Base-by-base conservation (phyloP, 2,329 filamentous ascomycete genomes). In the Zalaria sp. region DNA sequence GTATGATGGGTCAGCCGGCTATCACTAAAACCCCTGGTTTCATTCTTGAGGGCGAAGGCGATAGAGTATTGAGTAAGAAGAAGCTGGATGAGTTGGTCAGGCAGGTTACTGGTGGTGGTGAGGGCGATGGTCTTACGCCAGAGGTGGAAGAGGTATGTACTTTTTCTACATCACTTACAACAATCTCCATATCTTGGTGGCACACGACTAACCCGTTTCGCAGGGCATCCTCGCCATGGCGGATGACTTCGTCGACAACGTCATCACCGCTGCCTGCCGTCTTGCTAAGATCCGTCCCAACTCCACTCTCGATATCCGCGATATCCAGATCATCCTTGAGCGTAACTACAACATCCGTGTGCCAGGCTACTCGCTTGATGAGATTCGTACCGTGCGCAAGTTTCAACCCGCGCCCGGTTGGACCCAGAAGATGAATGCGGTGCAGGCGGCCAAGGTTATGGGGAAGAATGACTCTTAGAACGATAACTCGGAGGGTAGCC, bases 401-500 rank as follows among this genome's bases (percentile, higher is more conserved):
- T 82, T 93, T 41, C 83, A 91, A 58, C 91, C 91, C 2, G 80
- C 86, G 18, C 69, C 81, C 10, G 83, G 79, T 25, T 98, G 91
- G 87, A 89, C 91, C 47, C 81, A 83, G 51, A 98, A 98, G 71
- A 93, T 98, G 81, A 89, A 87, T 55, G 89, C 91, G 25, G 82
- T 98, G 10, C 87, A 94, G 64, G 89, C 88, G 2, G 86, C 87
- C 37, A 96, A 96, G 68, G 87, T 66, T 45, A 71, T 70, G 65
- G 65, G 65, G 11, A 49, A 47, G 38, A 46, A 47, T 34, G 46
- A 49, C 31, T 34, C 37, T n/a, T 48, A 44, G 43, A 29, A 27
- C 5, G 35, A 11, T 18, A 2, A 18, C 18, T 18, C 18, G 2
- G 18, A 18, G 18, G 18, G 18, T 18, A 18, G 18, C 18, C 2